Base-by-base conservation (phyloP, 2,329 filamentous ascomycete genomes). In the Botryotinia calthae region DNA sequence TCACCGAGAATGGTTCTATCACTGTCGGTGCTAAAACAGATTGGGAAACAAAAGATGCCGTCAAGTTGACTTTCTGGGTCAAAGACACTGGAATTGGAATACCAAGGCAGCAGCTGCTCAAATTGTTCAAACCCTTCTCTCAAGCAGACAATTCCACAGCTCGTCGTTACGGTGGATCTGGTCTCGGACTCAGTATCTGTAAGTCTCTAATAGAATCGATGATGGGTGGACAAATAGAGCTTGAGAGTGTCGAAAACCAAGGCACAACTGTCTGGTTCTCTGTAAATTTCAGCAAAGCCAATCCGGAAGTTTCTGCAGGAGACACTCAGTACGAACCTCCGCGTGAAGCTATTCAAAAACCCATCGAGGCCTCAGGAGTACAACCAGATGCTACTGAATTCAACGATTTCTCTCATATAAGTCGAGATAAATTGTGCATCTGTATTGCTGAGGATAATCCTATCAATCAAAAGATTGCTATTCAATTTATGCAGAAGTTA, bases 361-460 rank as follows among this genome's bases (percentile, higher is more conserved):
- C 81, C 18, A 73, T 81, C 34, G 82, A 83, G 54, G 78, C 82
- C 81, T 82, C 78, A 83, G 81, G 72, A 84, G 86, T 22, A 16
- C 44, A 73, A 74, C 18, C 56, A 46, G 78, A 81, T 81, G 22
- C 79, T 79, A 31, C 84, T 70, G 84, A 86, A 5, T 86, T 87
- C 73, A 83, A 90, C 34, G 91, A 94, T 79, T 86, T 98, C 7
- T 91, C 90, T 28, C 86, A 87, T 73, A 87, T 98, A 10, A 89
- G 92, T 14, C 90, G 93, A 73, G 89, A 94, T 62, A 86, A 97
- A 72, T 85, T 98, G 44, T 91, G 93, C 46, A 91, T 98, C 44
- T 97, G 94, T 82, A 95, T 98, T 73, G 95, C 95, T 0, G 95
- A 98, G 80, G 95, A 98, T 83, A 98, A 98, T 77, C 89, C 91